Percentiles rank a stretch among this genome's conserved stretches.
Conservation (phyloP, 1,284 basidiomycete genomes). For the Puccinia novopanici region DNA sequence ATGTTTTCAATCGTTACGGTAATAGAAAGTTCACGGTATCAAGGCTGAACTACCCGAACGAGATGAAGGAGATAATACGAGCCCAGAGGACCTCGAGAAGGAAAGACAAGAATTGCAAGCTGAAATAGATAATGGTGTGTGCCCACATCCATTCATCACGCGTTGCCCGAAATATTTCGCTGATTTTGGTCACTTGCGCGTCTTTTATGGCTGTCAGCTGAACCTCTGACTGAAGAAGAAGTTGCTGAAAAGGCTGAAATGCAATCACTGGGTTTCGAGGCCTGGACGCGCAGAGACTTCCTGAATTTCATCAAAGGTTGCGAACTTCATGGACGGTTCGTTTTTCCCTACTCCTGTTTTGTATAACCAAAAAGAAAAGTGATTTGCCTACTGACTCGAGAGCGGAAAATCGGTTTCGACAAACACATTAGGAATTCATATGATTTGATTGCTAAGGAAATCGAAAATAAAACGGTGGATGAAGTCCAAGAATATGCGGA, state of each 20-base stretch:
- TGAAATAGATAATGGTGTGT: slow-evolving; percentile 65
- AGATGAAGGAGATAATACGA: slow-evolving; percentile 68
- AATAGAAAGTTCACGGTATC: slow-evolving; percentile 48
- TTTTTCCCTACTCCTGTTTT: neutral
- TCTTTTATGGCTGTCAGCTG: slow-evolving; percentile 64
- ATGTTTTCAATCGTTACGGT: neutral
- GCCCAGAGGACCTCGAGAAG: slow-evolving; percentile 77
- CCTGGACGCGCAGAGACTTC: slow-evolving; percentile 91
- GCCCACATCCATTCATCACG: neutral
- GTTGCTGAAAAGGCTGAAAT: slow-evolving; percentile 75
- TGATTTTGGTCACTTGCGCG: neutral
- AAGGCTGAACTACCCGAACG: slow-evolving; percentile 65
- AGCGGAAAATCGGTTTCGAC: neutral
- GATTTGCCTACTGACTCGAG: neutral
- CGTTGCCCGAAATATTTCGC: neutral
- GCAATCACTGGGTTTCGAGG: slow-evolving; percentile 77
- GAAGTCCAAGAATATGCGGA: slow-evolving; percentile 79
- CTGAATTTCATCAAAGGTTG: slow-evolving; percentile 83
- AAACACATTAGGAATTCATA: slow-evolving; percentile 66
- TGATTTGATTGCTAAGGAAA: slow-evolving; percentile 77
- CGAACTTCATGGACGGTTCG: slow-evolving; percentile 76
- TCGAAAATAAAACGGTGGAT: slow-evolving; percentile 79
- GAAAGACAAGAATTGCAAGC: slow-evolving; percentile 72
- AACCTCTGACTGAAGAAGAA: slow-evolving; percentile 83
- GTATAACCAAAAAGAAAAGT: neutral